phyloP scores from a whole-genome alignment of 2,329 filamentous ascomycete species.

The Diaporthe longicolla region DNA sequence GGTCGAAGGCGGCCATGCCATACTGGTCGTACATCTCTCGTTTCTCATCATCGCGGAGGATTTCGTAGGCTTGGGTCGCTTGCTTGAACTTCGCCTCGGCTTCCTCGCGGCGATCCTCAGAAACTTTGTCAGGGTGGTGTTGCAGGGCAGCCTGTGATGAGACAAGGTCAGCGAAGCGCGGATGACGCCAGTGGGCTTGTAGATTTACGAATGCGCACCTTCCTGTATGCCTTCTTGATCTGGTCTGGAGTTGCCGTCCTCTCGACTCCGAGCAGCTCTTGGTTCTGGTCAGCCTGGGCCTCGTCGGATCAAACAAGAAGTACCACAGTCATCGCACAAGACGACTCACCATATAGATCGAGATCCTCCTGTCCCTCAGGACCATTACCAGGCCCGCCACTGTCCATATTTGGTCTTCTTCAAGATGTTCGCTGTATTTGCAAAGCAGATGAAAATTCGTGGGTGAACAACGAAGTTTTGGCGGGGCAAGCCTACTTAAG shows the following conservation, averaged over 20 bases:
- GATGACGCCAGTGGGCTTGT: background rate
- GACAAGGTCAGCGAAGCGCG: conserved; percentile 41
- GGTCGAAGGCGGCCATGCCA: conserved; percentile 96
- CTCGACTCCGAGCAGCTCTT: conserved; percentile 85
- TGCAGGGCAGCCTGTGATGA: conserved; percentile 79
- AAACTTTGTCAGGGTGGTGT: conserved; percentile 96
- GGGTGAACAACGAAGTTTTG: conserved; percentile 27
- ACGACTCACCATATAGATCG: conserved; percentile 68
- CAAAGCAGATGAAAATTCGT: conserved; percentile 21
- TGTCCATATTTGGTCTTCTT: conserved; percentile 45
- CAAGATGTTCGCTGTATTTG: background rate
- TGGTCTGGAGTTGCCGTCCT: conserved; percentile 81
- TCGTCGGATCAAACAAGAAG: too few relatives aligned
- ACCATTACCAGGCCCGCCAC: conserved; percentile 43
- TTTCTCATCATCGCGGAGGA: conserved; percentile 95
- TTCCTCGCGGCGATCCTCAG: conserved; percentile 85
- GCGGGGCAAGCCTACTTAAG: conserved; percentile 31
- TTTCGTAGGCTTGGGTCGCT: conserved; percentile 95
- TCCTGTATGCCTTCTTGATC: conserved; percentile 96
- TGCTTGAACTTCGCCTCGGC: conserved; percentile 95
- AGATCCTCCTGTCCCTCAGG: conserved; percentile 59
- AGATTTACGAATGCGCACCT: conserved; percentile 67
- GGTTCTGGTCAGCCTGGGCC: conserved; percentile 34
- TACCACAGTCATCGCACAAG: background rate
- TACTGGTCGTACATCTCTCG: conserved; percentile 92